These are phyloP conservation scores for Fusarium papillatum DNA, from an alignment of 2,329 filamentous ascomycete genomes.

Conservation along the genomic window DNA sequence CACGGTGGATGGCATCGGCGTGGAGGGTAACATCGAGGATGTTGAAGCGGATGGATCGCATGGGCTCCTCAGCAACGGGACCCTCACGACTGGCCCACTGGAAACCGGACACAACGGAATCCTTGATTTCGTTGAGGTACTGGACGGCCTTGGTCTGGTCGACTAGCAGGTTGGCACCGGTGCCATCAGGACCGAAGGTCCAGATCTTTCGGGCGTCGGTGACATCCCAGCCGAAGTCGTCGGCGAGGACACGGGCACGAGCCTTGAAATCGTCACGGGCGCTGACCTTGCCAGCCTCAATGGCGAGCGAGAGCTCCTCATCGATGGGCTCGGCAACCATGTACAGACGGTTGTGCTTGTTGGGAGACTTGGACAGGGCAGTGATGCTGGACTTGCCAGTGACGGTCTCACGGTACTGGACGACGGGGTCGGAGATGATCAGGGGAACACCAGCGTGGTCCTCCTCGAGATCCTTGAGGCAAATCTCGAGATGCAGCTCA, in stretches of 20 bases:
- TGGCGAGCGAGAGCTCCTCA: constrained; percentile 92
- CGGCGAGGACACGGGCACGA: constrained; percentile 94
- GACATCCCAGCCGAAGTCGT: constrained; percentile 99
- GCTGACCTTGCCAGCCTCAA: constrained; percentile 91
- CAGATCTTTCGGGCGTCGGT: constrained; percentile 99
- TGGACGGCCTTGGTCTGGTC: constrained; percentile 99
- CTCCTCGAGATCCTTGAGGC: constrained; percentile 99
- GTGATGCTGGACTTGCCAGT: constrained; percentile 88
- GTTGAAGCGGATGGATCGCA: constrained; percentile 98
- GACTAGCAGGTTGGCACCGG: constrained; percentile 96
- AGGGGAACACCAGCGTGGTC: constrained; percentile 99
- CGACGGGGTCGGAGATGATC: constrained; percentile 97
- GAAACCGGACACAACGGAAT: constrained; percentile 99
- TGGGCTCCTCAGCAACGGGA: constrained; percentile 97
- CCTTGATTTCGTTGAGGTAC: constrained; percentile 99
- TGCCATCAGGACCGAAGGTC: constrained; percentile 99
- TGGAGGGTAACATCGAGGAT: constrained; percentile 99
- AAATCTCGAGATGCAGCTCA: constrained; percentile 99
- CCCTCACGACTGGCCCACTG: constrained; percentile 99
- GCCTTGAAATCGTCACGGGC: constrained; percentile 99
- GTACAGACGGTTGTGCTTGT: constrained; percentile 99
- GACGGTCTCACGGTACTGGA: constrained; percentile 99
- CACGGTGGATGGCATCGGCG: constrained; percentile 99
- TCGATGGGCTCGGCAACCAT: constrained; percentile 90
- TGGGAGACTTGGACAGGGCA: constrained; percentile 98